Evolutionary conservation across 2,329 filamentous ascomycete species (phyloP).

Genomic region (Phoma sp.): DNA sequence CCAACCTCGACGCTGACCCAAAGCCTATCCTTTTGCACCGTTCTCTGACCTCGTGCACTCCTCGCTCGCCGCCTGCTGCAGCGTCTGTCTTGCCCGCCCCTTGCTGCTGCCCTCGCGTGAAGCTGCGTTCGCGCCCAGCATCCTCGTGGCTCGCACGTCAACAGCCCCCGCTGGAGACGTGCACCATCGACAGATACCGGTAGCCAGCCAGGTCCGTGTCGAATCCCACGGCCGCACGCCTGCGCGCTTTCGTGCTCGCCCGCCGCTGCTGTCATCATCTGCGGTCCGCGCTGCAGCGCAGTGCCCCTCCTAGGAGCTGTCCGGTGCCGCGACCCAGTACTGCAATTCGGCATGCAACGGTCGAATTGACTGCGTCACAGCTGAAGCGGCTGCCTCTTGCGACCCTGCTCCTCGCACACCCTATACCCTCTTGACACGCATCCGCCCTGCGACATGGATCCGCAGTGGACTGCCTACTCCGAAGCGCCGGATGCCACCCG

Average conservation of each 20-base stretch:
- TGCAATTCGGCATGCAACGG: slow-evolving; percentile 43
- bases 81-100: slow-evolving; percentile 5
- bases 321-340: slow-evolving; percentile 13
- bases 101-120: slow-evolving; percentile 14
- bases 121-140: slow-evolving; percentile 19
- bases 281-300: slow-evolving; percentile 18
- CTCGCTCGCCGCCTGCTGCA: slow-evolving; percentile 5
- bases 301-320: slow-evolving; percentile 15
- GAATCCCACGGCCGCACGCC: slow-evolving; percentile 24
- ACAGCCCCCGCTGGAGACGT: slow-evolving; percentile 24
- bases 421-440: slow-evolving; percentile 15
- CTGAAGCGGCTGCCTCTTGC: slow-evolving; percentile 43
- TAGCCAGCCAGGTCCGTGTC: slow-evolving; percentile 19
- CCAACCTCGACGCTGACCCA: slow-evolving; percentile 20
- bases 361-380: slow-evolving; percentile 44
- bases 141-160: slow-evolving; percentile 23
- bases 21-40: slow-evolving; percentile 17
- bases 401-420: slow-evolving; percentile 25
- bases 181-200: slow-evolving; percentile 16
- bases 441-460: slow-evolving; percentile 39
- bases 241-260: slow-evolving; percentile 9
- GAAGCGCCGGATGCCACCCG: slow-evolving; percentile 43
- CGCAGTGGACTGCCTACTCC: slow-evolving; percentile 49
- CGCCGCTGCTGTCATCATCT: slow-evolving; percentile 9
- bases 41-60: not conserved